Evolutionary conservation across 805 yeast genomes (phyloP), one percentile per base, ranked within the genome.

Genomic region (Saccharomycopsis sp.): DNA sequence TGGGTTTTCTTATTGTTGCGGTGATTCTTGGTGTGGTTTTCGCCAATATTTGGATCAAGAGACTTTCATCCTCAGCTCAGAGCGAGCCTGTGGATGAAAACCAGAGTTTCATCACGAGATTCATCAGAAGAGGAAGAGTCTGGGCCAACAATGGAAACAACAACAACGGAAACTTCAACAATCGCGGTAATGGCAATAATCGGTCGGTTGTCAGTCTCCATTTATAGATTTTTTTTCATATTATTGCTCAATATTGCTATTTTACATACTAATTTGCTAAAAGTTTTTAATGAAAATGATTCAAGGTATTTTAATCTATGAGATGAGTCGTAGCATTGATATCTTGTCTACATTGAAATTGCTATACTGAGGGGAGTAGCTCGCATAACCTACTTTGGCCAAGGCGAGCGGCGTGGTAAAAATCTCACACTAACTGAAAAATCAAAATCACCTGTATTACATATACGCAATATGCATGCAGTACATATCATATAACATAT

Each of bases 1-100:
- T 85, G 4, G 88, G 84, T 8, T 72, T 79, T 23, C 68, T 84
- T 61, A 58, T 80, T 12, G 62, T 71, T 2, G 56, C 79, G 50
- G 78, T 76, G n/a, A 50, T 71, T 7, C 48, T 62, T 0, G 73
- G 81, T 41, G 72, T 75, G 54, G 48, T 72, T 8, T 61, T 72
- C 20, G 82, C 84, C 15, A 70, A 71, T 20, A 70, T 66, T 63
- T 76, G 78, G 79, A 62, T 77, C 48, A 67, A 70, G 4, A 67
- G 70, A 50, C 54, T 23, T 20, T n/a, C n/a, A n/a, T n/a, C n/a
- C n/a, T n/a, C n/a, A n/a, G n/a, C 55, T 9, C 21, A 50, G 1
- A 29, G 40, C 1, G 29, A 41, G 15, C 18, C 29, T 8, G 54
- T 15, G 12, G 29, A 51, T 34, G 54, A 3, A 23, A 29, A 44